Evolutionary conservation across 371 early-diverging fungal genomes (phyloP).

Genomic region (Batrachochytrium dendrobatidis): DNA sequence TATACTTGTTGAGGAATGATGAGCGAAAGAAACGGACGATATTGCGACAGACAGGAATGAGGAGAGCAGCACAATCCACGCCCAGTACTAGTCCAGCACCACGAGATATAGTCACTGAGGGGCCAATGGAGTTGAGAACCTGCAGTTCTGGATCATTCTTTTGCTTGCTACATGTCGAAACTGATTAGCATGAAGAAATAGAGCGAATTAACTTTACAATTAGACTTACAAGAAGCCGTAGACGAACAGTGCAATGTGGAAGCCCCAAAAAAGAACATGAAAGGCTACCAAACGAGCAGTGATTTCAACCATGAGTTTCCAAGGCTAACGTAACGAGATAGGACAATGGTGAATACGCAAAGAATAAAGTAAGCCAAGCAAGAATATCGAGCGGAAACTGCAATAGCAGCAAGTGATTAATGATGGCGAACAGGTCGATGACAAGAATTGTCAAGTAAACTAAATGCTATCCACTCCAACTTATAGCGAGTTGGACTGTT

Average conservation of each 20-base stretch:
- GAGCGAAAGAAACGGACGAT: constrained; percentile 35
- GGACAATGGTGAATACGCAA: background rate
- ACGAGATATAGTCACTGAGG: constrained; percentile 41
- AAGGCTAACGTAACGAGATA: too few species aligned
- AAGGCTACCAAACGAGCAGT: constrained; percentile 17
- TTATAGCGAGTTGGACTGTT: too few species aligned
- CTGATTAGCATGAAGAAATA: constrained; percentile 1
- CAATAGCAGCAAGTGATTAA: too few species aligned
- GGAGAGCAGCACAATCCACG: constrained; percentile 33
- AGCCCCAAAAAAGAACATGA: constrained; percentile 34
- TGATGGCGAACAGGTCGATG: too few species aligned
- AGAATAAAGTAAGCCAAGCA: too few species aligned
- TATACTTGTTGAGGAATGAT: constrained; percentile 31
- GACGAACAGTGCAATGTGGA: constrained; percentile 35
- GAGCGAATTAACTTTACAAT: background rate
- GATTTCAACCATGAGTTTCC: constrained; percentile 8
- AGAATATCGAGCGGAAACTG: too few species aligned
- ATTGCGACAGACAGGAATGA: constrained; percentile 36
- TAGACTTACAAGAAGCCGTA: constrained; percentile 35
- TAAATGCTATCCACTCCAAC: too few species aligned
- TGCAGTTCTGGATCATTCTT: constrained; percentile 29
- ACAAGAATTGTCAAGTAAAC: too few species aligned
- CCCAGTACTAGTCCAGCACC: constrained; percentile 50
- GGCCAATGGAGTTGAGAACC: constrained; percentile 34
- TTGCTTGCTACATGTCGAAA: constrained; percentile 18